Evolutionary conservation across 129 eudicot genomes (phyloP), one percentile per base, ranked within the genome.

Genomic region (Scalesia atractyloides): DNA sequence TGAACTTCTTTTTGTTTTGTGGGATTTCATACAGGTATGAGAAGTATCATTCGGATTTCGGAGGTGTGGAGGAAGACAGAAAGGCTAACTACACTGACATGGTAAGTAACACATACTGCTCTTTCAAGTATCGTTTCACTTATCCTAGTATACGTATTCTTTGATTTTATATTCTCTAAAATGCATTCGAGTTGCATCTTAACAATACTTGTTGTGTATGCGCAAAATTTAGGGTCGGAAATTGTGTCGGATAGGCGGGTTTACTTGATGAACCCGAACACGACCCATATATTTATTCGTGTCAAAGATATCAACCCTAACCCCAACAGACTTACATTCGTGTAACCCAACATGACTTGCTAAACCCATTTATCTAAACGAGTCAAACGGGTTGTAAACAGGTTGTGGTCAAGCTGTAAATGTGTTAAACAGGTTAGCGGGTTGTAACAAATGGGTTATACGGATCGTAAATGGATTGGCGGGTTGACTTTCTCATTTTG

Each of bases 11-110:
- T 14, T 19, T 49, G 5, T 15, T 50, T 36, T 62, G 15, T 61
- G 44, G 56, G 47, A 26, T 49, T 60, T 47, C 43, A 46, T 75
- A 76, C 73, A 93, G 98, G 93, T 94, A 94, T 30, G 98, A 94
- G 77, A 94, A 94, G 83, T 94, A 94, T 78, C 98, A 94, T 77
- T 91, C 78, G 34, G 74, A 75, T 66, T 83, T 82, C 64, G 98
- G 98, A 75, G 98, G 97, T 70, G 89, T 79, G 26, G 90, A 87
- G 76, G 93, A 90, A 77, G 97, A 84, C 18, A 84, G 98, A 79
- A 94, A 90, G 80, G 83, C 92, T 15, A 87, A 94, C 84, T 94
- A 90, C 84, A 79, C 89, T 22, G 98, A 94, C 84, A 90, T 94
- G 98, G 98, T 93, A 67, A 74, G 66, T 66, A 44, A 20, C 37